phyloP scores from a whole-genome alignment of 1,284 basidiomycete species.

The Irpex sp. region DNA sequence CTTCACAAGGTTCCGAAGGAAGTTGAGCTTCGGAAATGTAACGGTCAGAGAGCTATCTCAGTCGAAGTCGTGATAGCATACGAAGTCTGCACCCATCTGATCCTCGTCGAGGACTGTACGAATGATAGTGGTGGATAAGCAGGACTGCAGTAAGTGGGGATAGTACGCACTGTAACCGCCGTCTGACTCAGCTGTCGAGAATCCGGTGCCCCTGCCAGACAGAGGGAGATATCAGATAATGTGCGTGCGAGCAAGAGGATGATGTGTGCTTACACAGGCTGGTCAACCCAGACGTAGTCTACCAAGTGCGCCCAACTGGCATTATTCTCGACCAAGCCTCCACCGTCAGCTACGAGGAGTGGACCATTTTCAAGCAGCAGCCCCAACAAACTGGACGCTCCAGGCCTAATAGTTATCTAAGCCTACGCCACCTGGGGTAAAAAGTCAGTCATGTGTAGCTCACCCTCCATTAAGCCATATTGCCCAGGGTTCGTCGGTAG shows the following conservation, averaged over 20 bases:
- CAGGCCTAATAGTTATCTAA: slow-evolving; percentile 47
- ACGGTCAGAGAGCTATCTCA: background rate
- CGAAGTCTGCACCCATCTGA: slow-evolving; percentile 22
- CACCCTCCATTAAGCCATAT: slow-evolving; percentile 72
- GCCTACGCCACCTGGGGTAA: too few species aligned
- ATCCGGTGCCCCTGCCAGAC: background rate
- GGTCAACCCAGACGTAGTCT: slow-evolving; percentile 71
- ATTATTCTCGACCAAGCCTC: slow-evolving; percentile 34
- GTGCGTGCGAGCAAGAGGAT: background rate
- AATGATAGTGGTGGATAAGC: background rate
- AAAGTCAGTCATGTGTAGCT: background rate
- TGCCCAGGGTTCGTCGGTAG: slow-evolving; percentile 54
- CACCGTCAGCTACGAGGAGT: slow-evolving; percentile 47
- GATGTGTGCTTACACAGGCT: slow-evolving; percentile 44
- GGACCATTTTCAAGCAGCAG: slow-evolving; percentile 70
- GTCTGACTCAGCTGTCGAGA: background rate
- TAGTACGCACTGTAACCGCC: background rate
- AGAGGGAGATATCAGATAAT: background rate
- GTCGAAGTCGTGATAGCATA: slow-evolving; percentile 7
- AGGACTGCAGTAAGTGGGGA: background rate
- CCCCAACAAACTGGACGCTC: slow-evolving; percentile 64
- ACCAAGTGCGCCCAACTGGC: slow-evolving; percentile 57
- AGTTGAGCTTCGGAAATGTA: slow-evolving; percentile 47
- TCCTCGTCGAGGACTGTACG: slow-evolving; percentile 19
- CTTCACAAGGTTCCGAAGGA: slow-evolving; percentile 59